These are phyloP conservation scores for Pyrenophora teres DNA, from an alignment of 2,329 filamentous ascomycete species.

Conservation along the genomic window DNA sequence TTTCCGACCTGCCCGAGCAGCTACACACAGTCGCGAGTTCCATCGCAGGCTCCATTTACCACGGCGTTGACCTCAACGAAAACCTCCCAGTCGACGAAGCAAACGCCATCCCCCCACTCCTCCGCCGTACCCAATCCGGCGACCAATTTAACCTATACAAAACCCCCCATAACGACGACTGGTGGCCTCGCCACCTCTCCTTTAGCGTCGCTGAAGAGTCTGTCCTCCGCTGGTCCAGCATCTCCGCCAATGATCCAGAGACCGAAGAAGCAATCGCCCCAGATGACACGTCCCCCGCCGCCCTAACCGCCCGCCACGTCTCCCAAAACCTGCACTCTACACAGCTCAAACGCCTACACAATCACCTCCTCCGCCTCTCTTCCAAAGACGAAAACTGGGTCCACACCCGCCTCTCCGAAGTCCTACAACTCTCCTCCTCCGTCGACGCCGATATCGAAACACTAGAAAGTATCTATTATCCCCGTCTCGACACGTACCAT, in stretches of 20 bases:
- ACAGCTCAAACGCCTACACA: slow-evolving; percentile 67
- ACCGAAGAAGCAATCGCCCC: not conserved
- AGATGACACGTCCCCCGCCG: slow-evolving; percentile 34
- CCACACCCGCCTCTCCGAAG: slow-evolving; percentile 58
- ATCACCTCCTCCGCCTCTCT: slow-evolving; percentile 62
- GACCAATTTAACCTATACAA: slow-evolving; percentile 34
- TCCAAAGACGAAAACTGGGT: slow-evolving; percentile 66
- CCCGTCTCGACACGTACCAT: slow-evolving; percentile 72
- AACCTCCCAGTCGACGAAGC: slow-evolving; percentile 52
- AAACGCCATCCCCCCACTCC: slow-evolving; percentile 54
- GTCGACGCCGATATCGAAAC: slow-evolving; percentile 62
- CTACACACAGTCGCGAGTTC: slow-evolving; percentile 57
- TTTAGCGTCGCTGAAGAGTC: slow-evolving; percentile 77
- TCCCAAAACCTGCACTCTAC: slow-evolving; percentile 53
- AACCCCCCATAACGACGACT: slow-evolving; percentile 58
- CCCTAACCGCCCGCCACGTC: slow-evolving; percentile 39
- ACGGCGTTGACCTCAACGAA: slow-evolving; percentile 60
- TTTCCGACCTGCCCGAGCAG: slow-evolving; percentile 35
- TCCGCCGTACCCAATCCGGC: slow-evolving; percentile 68
- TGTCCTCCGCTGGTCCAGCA: slow-evolving; percentile 64
- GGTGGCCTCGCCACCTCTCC: slow-evolving; percentile 73
- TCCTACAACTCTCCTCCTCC: slow-evolving; percentile 65
- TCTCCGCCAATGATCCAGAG: slow-evolving; percentile 29
- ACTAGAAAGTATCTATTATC: slow-evolving; percentile 73
- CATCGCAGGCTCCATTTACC: slow-evolving; percentile 62